Base-by-base conservation (phyloP, 345 rosid genomes). In the Brassica carinata region DNA sequence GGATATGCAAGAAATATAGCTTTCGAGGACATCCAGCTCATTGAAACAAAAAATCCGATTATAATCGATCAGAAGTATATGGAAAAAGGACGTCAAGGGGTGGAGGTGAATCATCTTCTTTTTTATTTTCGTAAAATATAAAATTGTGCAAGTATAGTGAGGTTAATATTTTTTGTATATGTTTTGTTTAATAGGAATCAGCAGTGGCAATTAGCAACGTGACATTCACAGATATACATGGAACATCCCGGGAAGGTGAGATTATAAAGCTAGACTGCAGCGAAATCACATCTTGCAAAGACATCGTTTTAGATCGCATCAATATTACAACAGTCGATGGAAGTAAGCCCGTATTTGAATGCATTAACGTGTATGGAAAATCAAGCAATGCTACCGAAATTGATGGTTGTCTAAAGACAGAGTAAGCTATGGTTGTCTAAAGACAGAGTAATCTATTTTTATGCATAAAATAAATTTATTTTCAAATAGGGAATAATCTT, bases 201-300 rank as follows among this genome's bases (percentile, higher is more conserved):
- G 79, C 83, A 19, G 79, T 80, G 27, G 79, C 69, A 4, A 75
- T 80, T 18, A 80, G 83, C 26, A 64, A 80, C 9, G 83, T 80
- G 31, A 45, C 74, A 55, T 80, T 80, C 18, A 0, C 15, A 15
- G 5, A 75, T 68, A 3, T 80, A 13, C 4, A 8, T 11, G 83
- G 79, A 74, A 80, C 79, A 0, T 62, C 83, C 14, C 5, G 1
- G 19, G 0, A 5, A 1, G 57, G 74, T 61, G 69, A 67, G 23
- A 18, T 68, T 61, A 6, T 79, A 67, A 79, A 73, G 19, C 0
- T 79, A 30, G 70, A 79, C 30, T 79, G 79, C 58, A 74, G 79
- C 43, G 4, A 40, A 17, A 43, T 73, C 36, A 58, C 72, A 45
- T 23, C 14, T 65, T 79, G 79, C 75, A 59, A 43, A 67, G 43